These are phyloP conservation scores for Bryoglossum gracile DNA, from an alignment of 495 filamentous ascomycete genomes.

Conservation along the genomic window DNA sequence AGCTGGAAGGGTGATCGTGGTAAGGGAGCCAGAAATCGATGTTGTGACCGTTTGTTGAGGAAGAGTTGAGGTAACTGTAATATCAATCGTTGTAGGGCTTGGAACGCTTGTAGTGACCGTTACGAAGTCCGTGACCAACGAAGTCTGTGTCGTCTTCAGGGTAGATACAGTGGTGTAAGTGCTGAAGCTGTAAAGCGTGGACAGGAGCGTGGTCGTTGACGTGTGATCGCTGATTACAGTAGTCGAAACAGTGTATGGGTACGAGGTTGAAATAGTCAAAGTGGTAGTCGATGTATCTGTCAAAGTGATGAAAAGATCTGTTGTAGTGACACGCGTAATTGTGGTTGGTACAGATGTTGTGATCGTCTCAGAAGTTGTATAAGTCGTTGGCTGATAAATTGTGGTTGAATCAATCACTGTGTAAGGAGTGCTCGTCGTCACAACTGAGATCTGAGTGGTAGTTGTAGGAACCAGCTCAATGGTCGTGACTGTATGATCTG, in stretches of 20 bases:
- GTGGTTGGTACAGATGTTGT: background rate
- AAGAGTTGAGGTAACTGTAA: background rate
- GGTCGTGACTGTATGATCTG: background rate
- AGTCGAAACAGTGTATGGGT: background rate
- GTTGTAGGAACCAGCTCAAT: background rate
- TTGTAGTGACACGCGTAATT: background rate
- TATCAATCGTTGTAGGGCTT: background rate
- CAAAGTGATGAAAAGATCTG: background rate
- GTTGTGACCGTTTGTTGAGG: background rate
- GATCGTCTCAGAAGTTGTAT: background rate
- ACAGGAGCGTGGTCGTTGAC: no score
- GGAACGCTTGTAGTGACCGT: background rate
- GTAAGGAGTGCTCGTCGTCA: background rate
- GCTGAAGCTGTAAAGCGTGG: background rate
- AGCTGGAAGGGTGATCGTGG: background rate
- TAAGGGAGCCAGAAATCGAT: background rate
- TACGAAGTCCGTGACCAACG: background rate
- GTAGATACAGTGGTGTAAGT: background rate
- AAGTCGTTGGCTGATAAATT: background rate
- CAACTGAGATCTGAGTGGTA: background rate
- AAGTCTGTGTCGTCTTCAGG: no score
- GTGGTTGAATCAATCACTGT: background rate
- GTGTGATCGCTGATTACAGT: no score
- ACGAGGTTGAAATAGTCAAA: background rate
- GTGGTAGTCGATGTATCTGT: background rate